Base-by-base conservation (phyloP, 140 eudicot species). In the Bidens hawaiensis region DNA sequence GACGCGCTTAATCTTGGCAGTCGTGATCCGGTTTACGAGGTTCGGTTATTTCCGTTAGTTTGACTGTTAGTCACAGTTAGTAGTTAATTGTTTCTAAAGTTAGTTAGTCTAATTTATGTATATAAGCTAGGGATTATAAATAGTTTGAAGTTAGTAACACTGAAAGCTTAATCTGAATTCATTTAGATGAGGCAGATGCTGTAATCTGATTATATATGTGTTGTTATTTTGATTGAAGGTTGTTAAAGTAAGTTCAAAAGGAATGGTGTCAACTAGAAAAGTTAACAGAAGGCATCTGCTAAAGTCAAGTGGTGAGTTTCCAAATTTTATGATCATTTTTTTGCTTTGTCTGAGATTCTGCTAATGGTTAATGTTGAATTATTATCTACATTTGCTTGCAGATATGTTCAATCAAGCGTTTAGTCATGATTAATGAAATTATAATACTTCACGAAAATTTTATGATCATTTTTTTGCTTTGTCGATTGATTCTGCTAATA, bases 1-100 rank as follows among this genome's bases (percentile, higher is more conserved):
- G 99, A 88, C 74, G 85, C 91, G 40, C 81, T 85, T 17, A 80
- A 88, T 9, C 78, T 88, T 15, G 89, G 95, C 42, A 85, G 88
- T 62, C 99, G 95, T 15, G 99, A 93, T 64, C 99, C 95, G n/a
- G 79, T 93, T 55, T 88, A 93, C 16, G 96, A 86, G 97, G 97
- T 90, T 14, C 6, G 53, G 40, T 70, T 66, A 9, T n/a, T n/a
- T n/a, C n/a, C n/a, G n/a, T n/a, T n/a, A n/a, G n/a, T n/a, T n/a
- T n/a, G n/a, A n/a, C n/a, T n/a, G n/a, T n/a, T n/a, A n/a, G n/a
- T n/a, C n/a, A n/a, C n/a, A n/a, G n/a, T n/a, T n/a, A n/a, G n/a
- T n/a, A n/a, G n/a, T n/a, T n/a, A n/a, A n/a, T n/a, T n/a, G n/a
- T n/a, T n/a, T n/a, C n/a, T n/a, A n/a, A n/a, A n/a, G n/a, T n/a